phyloP scores from a whole-genome alignment of 2,329 filamentous ascomycete genomes.

The Pyricularia pennisetigena region DNA sequence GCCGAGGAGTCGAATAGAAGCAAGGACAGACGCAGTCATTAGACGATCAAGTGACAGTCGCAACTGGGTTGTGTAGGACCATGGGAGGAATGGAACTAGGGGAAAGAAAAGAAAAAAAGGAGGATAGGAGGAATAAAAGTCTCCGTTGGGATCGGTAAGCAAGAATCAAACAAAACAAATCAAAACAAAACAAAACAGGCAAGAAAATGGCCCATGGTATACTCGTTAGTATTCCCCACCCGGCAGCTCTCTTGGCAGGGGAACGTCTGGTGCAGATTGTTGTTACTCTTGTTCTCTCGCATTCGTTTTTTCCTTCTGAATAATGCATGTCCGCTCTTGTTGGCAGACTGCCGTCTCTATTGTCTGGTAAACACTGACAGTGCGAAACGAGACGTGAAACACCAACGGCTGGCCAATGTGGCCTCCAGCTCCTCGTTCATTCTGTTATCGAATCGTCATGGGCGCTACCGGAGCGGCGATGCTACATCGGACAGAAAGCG shows the following conservation, averaged over 20 bases:
- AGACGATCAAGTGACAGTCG: not conserved
- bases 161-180: not conserved
- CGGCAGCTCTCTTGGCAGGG: not conserved
- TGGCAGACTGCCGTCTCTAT: not conserved
- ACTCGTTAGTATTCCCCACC: too few species aligned
- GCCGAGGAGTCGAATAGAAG: not conserved
- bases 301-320: not conserved
- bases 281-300: not conserved
- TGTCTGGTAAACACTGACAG: not conserved
- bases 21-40: not conserved
- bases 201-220: not conserved
- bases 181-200: not conserved
- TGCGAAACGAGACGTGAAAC: not conserved
- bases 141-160: not conserved
- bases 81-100: too few species aligned
- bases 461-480: not conserved
- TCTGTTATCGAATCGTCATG: not conserved
- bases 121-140: not conserved
- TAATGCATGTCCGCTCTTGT: not conserved
- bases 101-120: too few species aligned
- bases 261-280: not conserved
- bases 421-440: not conserved
- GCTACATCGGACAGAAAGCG: not conserved
- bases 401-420: not conserved
- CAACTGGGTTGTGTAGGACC: not conserved